Conservation (phyloP, 2,329 filamentous ascomycete species). For the Xylaria polymorpha region DNA sequence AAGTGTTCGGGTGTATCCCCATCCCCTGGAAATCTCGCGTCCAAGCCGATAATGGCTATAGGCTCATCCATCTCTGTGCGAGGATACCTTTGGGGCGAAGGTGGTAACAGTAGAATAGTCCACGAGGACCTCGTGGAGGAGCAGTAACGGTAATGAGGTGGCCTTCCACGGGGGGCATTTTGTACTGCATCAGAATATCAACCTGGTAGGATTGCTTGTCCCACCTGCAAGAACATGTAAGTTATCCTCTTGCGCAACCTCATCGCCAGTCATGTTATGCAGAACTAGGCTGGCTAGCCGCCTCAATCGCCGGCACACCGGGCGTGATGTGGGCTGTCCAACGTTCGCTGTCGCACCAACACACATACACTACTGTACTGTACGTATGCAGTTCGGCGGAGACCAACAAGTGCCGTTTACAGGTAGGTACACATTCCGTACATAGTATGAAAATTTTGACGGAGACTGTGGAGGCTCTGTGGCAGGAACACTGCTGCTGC, state of each 20-base stretch:
- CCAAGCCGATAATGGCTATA: conserved; percentile 46
- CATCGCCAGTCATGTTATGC: conserved; percentile 21
- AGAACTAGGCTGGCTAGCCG: conserved; percentile 11
- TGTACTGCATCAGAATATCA: conserved; percentile 8
- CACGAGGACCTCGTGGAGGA: background rate
- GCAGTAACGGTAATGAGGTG: no score
- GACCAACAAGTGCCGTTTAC: conserved; percentile 13
- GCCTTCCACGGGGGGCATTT: background rate
- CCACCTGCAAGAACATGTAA: conserved; percentile 13
- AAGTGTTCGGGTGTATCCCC: conserved; percentile 45
- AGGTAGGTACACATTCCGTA: conserved; percentile 29
- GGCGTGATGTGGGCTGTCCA: conserved; percentile 19
- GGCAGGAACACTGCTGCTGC: background rate
- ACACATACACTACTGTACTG: background rate
- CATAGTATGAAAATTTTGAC: conserved; percentile 27
- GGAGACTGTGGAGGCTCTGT: conserved; percentile 24
- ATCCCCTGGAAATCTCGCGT: conserved; percentile 46
- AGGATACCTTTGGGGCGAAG: background rate
- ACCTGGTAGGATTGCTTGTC: background rate
- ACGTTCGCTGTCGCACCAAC: conserved; percentile 15
- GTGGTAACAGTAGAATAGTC: conserved; percentile 4
- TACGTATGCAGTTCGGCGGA: conserved; percentile 14
- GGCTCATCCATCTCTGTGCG: conserved; percentile 39
- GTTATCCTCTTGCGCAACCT: background rate
- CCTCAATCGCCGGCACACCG: conserved; percentile 4